Percentiles rank a stretch among this genome's conserved stretches.
Evolutionary conservation across 306 rosid genomes (phyloP).

Genomic region (Cyclanthera cordifolia): DNA sequence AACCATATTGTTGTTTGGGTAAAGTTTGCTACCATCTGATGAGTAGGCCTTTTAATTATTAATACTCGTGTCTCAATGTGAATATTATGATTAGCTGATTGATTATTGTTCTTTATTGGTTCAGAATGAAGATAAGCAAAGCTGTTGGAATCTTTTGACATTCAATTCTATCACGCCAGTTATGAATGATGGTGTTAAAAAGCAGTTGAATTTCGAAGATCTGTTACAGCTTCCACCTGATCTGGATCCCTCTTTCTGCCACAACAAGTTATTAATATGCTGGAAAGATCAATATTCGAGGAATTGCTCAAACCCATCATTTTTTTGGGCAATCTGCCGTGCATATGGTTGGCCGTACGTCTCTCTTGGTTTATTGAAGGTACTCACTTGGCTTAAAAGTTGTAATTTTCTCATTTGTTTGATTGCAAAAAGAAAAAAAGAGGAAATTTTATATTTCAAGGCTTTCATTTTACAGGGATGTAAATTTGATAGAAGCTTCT

Average conservation of each 20-base stretch:
- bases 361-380: constrained; percentile 78
- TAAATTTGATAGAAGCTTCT: neutral
- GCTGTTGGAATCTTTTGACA: constrained; percentile 55
- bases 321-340: constrained; percentile 60
- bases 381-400: constrained; percentile 19
- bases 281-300: constrained; percentile 53
- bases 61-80: constrained; percentile 10
- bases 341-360: constrained; percentile 94
- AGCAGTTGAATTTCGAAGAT: constrained; percentile 72
- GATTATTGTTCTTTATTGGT: constrained; percentile 19
- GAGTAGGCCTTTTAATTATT: neutral
- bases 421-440: neutral
- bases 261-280: constrained; percentile 38
- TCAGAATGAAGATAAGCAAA: constrained; percentile 34
- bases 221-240: constrained; percentile 59
- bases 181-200: constrained; percentile 52
- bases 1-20: neutral
- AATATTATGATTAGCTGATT: constrained; percentile 12
- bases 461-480: neutral
- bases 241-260: constrained; percentile 61
- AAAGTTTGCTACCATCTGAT: neutral
- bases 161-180: constrained; percentile 66
- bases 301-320: constrained; percentile 42
- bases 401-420: constrained; percentile 15
- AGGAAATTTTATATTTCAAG: neutral